Evolutionary conservation across 768 basidiomycete genomes (phyloP).

Genomic region (Rhodotorula graminis): DNA sequence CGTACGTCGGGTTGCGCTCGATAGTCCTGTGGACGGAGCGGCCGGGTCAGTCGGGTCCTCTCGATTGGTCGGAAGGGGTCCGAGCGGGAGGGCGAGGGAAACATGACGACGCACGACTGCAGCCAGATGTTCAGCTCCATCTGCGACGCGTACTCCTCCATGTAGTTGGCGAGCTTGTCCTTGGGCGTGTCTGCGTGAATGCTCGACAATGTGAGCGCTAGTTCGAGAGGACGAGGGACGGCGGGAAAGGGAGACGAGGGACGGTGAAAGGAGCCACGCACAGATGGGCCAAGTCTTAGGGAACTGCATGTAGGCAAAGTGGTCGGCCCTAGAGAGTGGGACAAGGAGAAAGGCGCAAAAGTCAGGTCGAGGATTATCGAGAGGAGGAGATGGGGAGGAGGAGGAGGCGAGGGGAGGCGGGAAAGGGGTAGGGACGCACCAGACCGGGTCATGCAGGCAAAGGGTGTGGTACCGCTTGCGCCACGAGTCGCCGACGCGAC

Average conservation of each 20-base stretch:
- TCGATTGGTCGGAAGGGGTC: no score
- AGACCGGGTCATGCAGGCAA: conserved; percentile 19
- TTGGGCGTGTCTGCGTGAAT: conserved; percentile 28
- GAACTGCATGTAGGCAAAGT: conserved; percentile 49
- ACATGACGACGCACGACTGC: conserved; percentile 4
- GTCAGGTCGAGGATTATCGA: no score
- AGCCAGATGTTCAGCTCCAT: conserved; percentile 41
- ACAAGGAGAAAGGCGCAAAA: neutral
- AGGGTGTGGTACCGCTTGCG: conserved; percentile 12
- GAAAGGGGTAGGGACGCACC: no score
- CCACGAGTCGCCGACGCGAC: conserved; percentile 47
- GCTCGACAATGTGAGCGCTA: no score
- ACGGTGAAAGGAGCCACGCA: neutral
- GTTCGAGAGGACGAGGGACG: neutral
- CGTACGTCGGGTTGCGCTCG: conserved; percentile 35
- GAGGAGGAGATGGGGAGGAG: neutral
- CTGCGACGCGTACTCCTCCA: conserved; percentile 39
- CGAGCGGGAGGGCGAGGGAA: no score
- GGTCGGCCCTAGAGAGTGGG: no score
- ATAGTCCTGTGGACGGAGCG: conserved; percentile 7
- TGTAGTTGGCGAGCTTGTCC: conserved; percentile 45
- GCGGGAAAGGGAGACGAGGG: neutral
- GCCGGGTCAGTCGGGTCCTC: no score
- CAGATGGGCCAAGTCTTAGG: conserved; percentile 46
- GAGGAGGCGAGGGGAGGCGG: conserved; percentile 49